Evolutionary conservation across 345 rosid genomes (phyloP).

Genomic region (Salix suchowensis): DNA sequence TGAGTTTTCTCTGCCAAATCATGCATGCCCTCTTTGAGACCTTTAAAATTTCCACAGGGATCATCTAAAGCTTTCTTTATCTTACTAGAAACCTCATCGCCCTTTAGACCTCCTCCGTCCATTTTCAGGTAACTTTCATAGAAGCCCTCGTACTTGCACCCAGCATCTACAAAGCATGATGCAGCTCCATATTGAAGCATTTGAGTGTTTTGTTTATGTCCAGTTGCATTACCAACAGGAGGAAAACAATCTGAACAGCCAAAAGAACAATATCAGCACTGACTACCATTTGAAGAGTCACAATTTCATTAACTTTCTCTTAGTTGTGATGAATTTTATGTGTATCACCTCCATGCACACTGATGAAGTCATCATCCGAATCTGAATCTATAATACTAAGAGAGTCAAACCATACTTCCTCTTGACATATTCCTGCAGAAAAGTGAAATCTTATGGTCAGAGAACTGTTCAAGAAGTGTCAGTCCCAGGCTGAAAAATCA

Average conservation of each 20-base stretch:
- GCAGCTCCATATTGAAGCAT: constrained; percentile 49
- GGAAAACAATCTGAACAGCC: constrained; percentile 37
- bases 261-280: not conserved
- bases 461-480: not conserved
- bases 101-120: constrained; percentile 30
- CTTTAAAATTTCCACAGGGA: constrained; percentile 34
- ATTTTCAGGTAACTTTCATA: constrained; percentile 55
- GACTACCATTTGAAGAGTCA: not conserved
- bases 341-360: constrained; percentile 48
- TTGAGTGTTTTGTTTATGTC: constrained; percentile 38
- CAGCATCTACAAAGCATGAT: constrained; percentile 39
- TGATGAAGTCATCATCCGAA: constrained; percentile 65
- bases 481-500: not conserved
- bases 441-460: not conserved
- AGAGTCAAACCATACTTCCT: constrained; percentile 77
- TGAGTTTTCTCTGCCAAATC: constrained; percentile 38
- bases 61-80: constrained; percentile 38
- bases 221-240: constrained; percentile 24
- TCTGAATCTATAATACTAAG: constrained; percentile 75
- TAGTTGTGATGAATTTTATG: not conserved
- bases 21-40: constrained; percentile 23
- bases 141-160: constrained; percentile 49
- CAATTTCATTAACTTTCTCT: not conserved
- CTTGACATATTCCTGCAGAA: constrained; percentile 54
- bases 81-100: constrained; percentile 8